Base-by-base conservation (phyloP, 2,329 filamentous ascomycete species). In the Beauveria australis region DNA sequence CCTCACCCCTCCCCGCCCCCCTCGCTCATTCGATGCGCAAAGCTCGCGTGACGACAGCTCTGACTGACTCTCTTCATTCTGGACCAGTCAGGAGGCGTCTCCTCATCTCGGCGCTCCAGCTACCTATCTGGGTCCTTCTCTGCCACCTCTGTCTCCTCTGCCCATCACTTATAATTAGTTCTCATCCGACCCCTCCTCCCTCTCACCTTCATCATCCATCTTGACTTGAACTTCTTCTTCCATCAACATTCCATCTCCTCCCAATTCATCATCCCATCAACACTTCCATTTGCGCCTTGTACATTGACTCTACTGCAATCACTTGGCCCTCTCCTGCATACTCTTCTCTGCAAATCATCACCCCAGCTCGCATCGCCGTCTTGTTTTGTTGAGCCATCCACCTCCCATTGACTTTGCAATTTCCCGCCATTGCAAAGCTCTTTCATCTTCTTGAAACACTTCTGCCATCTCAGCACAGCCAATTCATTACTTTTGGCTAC, bases 161-260 rank as follows among this genome's bases (percentile, higher is more conserved):
- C 33, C 46, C 28, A 30, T 51, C 48, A 52, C 53, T 57, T 63
- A 63, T 63, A 62, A 59, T 44, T 60, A 56, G 28, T 60, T 61
- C 59, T 47, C 47, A 52, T 44, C 54, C 41, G 8, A 57, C 55
- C 62, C 59, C 62, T 53, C 56, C 47, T 58, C 47, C 37, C 26
- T 51, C 30, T 44, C 59, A 58, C 30, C 47, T 61, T 48, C 53
- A 51, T 48, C 59, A 58, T 61, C 26, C 49, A 24, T 54, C 54
- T 48, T 28, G 40, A 54, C 19, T 22, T 18, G 5, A 7, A 19
- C 26, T 22, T 19, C 30, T 47, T 61, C 19, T 22, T 51, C 30
- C 60, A 64, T 65, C 62, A 56, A 61, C 61, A 53, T 41, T 55
- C 53, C 59, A 60, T 60, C 60, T 51, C 52, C 6, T 54, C 43